These are phyloP conservation scores for Heritiera fomes DNA, from an alignment of 345 rosid genomes.

Conservation along the genomic window DNA sequence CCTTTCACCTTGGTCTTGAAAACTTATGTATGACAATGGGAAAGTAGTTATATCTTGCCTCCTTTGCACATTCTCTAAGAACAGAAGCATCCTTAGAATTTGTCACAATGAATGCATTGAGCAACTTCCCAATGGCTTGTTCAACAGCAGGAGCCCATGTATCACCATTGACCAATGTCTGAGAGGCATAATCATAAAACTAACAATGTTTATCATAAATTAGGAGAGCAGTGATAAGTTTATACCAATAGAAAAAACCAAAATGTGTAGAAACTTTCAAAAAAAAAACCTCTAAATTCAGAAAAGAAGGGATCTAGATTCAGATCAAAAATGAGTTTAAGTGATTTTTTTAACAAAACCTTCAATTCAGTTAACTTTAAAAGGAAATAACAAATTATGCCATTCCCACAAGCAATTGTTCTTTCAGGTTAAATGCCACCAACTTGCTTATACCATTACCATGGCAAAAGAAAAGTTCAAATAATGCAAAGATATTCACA, in stretches of 20 bases:
- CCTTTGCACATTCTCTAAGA: constrained; percentile 72
- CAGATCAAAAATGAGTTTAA: not conserved
- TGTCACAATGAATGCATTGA: constrained; percentile 93
- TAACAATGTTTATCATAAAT: not conserved
- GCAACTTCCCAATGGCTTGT: constrained; percentile 76
- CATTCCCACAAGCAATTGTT: not conserved
- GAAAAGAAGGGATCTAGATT: not conserved
- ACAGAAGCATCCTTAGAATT: constrained; percentile 69
- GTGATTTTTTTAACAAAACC: not conserved
- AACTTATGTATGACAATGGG: constrained; percentile 82
- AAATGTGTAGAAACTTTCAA: not conserved
- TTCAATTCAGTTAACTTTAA: not conserved
- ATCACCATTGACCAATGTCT: constrained; percentile 74
- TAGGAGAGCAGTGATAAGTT: not conserved
- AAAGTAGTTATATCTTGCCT: constrained; percentile 63
- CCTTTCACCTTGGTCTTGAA: constrained; percentile 73
- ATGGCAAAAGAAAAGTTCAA: constrained; percentile 12
- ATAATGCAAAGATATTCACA: not conserved
- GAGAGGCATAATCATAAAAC: constrained; percentile 25
- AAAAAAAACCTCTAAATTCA: not conserved
- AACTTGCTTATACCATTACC: not conserved
- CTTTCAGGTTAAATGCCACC: not conserved
- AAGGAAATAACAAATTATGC: not conserved
- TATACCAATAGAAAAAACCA: not conserved
- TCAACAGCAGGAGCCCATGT: constrained; percentile 92